phyloP scores from a whole-genome alignment of 306 rosid genomes.

The Hippophae gyantsensis region DNA sequence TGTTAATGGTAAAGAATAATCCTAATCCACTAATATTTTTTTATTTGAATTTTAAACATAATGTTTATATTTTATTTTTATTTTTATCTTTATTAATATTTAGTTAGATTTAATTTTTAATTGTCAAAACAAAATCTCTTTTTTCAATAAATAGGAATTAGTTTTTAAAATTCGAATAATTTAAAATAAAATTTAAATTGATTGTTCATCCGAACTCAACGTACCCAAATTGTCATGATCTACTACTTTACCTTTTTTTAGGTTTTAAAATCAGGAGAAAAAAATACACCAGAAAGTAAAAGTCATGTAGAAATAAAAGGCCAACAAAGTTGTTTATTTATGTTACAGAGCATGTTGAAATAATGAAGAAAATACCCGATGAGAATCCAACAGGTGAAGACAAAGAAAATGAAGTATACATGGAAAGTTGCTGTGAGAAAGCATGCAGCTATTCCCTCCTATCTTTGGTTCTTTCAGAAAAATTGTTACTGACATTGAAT shows the following conservation, averaged over 20 bases:
- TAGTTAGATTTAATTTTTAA: too few relatives aligned
- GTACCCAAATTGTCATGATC: conserved; percentile 40
- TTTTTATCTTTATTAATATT: too few relatives aligned
- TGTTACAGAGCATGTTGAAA: conserved; percentile 48
- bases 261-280: background rate
- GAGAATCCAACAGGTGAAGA: conserved; percentile 50
- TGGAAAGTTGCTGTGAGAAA: conserved; percentile 86
- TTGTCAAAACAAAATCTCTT: too few relatives aligned
- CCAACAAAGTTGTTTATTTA: background rate
- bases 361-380: conserved; percentile 32
- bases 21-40: too few relatives aligned
- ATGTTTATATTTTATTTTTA: too few relatives aligned
- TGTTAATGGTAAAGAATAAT: too few relatives aligned
- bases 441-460: conserved; percentile 68
- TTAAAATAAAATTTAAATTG: too few relatives aligned
- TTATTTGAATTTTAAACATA: too few relatives aligned
- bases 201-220: conserved; percentile 1
- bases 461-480: conserved; percentile 74
- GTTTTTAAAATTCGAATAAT: too few relatives aligned
- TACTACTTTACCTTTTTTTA: conserved; percentile 23
- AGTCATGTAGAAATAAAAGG: background rate
- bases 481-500: conserved; percentile 58
- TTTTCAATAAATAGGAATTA: too few relatives aligned
- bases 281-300: too few relatives aligned
- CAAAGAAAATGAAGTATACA: conserved; percentile 67